Conservation (phyloP, 495 filamentous ascomycete species). For the Geopyxis carbonaria region DNA sequence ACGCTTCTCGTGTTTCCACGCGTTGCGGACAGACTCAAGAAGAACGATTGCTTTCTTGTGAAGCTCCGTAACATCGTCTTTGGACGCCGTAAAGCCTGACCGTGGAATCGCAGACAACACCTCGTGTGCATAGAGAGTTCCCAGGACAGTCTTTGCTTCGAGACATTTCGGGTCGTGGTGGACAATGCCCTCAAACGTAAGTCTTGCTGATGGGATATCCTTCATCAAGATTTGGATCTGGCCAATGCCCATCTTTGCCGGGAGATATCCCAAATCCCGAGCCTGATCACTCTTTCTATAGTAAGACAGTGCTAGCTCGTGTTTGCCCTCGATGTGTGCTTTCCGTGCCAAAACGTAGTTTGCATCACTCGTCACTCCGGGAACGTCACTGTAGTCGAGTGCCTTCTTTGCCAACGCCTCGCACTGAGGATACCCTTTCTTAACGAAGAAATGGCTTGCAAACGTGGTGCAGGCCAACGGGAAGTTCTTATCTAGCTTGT, state of each 20-base stretch:
- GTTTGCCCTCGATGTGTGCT: constrained; percentile 56
- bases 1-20: constrained; percentile 84
- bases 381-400: constrained; percentile 87
- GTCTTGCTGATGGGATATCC: constrained; percentile 81
- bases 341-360: constrained; percentile 89
- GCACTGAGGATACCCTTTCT: constrained; percentile 57
- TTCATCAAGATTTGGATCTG: constrained; percentile 69
- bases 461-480: constrained; percentile 83
- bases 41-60: constrained; percentile 65
- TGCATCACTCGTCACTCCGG: constrained; percentile 85
- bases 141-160: constrained; percentile 83
- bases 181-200: constrained; percentile 81
- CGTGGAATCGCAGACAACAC: constrained; percentile 43
- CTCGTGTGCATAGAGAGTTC: constrained; percentile 81
- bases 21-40: constrained; percentile 64
- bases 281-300: constrained; percentile 80
- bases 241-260: constrained; percentile 81
- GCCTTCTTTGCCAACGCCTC: constrained; percentile 80
- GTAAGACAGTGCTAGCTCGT: constrained; percentile 53
- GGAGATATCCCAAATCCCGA: constrained; percentile 71
- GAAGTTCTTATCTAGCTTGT: constrained; percentile 86
- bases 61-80: constrained; percentile 74
- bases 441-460: constrained; percentile 67
- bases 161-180: constrained; percentile 44
- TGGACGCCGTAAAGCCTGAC: constrained; percentile 48